Base-by-base conservation (phyloP, 1,284 basidiomycete genomes). In the Sutorius eximius region DNA sequence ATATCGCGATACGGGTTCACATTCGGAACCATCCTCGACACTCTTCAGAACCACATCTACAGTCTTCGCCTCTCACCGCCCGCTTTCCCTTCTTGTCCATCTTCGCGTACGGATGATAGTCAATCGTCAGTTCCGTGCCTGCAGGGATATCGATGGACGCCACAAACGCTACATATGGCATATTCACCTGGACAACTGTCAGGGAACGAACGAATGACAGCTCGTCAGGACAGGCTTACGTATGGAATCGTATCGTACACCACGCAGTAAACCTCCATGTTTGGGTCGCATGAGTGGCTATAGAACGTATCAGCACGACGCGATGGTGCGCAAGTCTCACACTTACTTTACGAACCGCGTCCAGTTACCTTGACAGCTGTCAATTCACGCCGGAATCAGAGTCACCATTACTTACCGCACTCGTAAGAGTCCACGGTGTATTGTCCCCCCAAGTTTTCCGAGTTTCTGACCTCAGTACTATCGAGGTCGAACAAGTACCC, bases 281-380 rank as follows among this genome's bases (percentile, higher is more conserved):
- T 87, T 3, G 86, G 83, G 8, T 70, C 66, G 61, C 86, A 88
- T 0, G 85, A 87, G 61, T 88, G 86, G 61, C 86, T 88, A 57
- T 13, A 49, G 22, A 8, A 22, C 16, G 12, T 30, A 32, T 68
- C 37, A 57, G 53, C 29, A 29, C 6, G 42, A 33, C 40, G 48
- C 50, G 20, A 49, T 45, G 12, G 43, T 44, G 33, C 5, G 10
- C 20, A 5, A 20, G 13, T 32, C 40, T 45, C 37, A 30, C 16
- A 68, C 81, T 55, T 61, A 86, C 86, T 88, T 88, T 34, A 88
- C 72, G 56, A 88, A 88, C 11, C 85, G 75, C 3, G 85, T 85
- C 86, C 86, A 88, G 61, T 88, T 88, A 5, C 86, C 85, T 87
- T 52, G 43, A 53, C 38, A 12, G 22, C 20, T 24, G 46, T 57